Conservation (phyloP, 2,329 filamentous ascomycete genomes). For the Pleomassaria siparia region DNA sequence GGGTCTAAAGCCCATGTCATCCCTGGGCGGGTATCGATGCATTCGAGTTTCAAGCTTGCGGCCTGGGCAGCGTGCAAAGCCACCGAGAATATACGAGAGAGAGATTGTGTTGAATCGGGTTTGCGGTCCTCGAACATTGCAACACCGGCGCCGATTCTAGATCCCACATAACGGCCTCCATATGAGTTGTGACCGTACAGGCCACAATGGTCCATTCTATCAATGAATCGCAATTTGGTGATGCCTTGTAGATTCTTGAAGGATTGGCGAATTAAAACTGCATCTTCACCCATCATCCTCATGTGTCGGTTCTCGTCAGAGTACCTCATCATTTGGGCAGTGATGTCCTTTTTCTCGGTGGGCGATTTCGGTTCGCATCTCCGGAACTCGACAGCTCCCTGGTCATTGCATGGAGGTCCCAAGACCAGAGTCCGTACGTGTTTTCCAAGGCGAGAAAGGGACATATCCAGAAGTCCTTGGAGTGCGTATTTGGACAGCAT, state of each 20-base stretch:
- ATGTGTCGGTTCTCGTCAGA: conserved; percentile 6
- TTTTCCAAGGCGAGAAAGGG: conserved; percentile 5
- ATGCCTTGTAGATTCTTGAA: conserved; percentile 2
- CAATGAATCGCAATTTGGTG: conserved; percentile 2
- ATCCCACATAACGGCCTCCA: not conserved
- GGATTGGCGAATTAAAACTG: conserved; percentile 2
- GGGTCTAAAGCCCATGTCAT: no score
- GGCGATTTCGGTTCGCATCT: not conserved
- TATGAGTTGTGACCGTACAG: not conserved
- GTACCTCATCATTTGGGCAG: conserved; percentile 2
- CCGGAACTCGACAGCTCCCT: not conserved
- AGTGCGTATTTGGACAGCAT: conserved; percentile 9
- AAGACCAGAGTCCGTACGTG: conserved; percentile 4
- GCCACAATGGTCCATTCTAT: not conserved
- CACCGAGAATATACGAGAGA: conserved; percentile 5
- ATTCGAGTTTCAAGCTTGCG: not conserved
- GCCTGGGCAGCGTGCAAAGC: conserved; percentile 2
- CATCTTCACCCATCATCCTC: conserved; percentile 5
- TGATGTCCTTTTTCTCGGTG: not conserved
- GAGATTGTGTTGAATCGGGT: conserved; percentile 5
- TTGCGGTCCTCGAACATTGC: not conserved
- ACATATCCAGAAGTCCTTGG: conserved; percentile 5
- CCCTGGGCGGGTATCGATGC: not conserved
- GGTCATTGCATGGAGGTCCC: conserved; percentile 8
- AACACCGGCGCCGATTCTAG: conserved; percentile 1